Conservation (phyloP, 768 basidiomycete genomes). For the Leccinum fibrillosum region DNA sequence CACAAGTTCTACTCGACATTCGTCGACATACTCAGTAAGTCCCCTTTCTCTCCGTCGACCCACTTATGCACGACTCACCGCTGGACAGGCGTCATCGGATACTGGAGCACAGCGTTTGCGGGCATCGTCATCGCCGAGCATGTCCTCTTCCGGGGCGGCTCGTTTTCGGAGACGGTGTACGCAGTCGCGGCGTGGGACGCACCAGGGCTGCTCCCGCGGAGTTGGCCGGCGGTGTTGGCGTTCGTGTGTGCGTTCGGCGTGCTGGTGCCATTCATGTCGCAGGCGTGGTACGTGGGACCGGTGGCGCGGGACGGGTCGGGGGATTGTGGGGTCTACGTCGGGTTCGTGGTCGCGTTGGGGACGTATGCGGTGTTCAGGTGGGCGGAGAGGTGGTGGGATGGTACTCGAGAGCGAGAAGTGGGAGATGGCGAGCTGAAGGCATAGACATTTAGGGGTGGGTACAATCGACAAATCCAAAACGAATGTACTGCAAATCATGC, state of each 20-base stretch:
- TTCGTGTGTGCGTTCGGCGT: conserved; percentile 39
- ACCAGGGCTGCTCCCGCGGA: conserved; percentile 36
- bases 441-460: not conserved
- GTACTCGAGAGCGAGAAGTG: not conserved
- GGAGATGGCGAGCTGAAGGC: conserved; percentile 4
- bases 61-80: conserved; percentile 7
- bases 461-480: not conserved
- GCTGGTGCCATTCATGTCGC: conserved; percentile 48
- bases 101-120: conserved; percentile 38
- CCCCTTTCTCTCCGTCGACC: not conserved
- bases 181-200: conserved; percentile 36
- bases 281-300: conserved; percentile 50
- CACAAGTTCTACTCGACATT: conserved; percentile 43
- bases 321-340: conserved; percentile 46
- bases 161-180: conserved; percentile 34
- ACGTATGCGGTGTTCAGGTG: conserved; percentile 30
- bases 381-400: conserved; percentile 24
- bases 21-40: conserved; percentile 38
- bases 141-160: conserved; percentile 38
- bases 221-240: conserved; percentile 40
- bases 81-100: conserved; percentile 41
- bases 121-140: conserved; percentile 44
- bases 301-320: conserved; percentile 43
- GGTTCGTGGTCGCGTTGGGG: conserved; percentile 32
- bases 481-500: no score